Evolutionary conservation across 495 filamentous ascomycete species (phyloP).

Genomic region (Aspergillus incahuasiensis): DNA sequence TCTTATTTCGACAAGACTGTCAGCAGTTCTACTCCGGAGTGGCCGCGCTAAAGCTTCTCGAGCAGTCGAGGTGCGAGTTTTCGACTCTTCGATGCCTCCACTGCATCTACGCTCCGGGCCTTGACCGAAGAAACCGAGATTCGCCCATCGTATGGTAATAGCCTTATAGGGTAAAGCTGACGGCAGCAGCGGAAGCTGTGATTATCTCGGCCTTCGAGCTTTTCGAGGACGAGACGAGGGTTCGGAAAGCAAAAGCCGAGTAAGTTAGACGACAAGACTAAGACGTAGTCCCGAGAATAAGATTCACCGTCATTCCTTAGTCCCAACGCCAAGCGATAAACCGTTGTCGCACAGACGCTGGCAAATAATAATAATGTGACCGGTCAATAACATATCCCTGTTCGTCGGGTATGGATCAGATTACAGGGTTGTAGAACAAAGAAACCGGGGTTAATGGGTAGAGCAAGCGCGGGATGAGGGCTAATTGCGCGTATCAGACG

Average conservation of each 20-base stretch:
- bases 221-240: too few relatives aligned
- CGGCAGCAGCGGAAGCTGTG: neutral
- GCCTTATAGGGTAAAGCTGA: neutral
- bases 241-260: too few relatives aligned
- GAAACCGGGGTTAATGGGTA: neutral
- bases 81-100: neutral
- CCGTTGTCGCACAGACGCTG: constrained; percentile 20
- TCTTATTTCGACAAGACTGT: neutral
- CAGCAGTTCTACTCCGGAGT: neutral
- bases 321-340: constrained; percentile 3
- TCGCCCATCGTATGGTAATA: neutral
- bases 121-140: neutral
- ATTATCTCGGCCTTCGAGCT: too few relatives aligned
- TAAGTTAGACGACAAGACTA: too few relatives aligned
- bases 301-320: neutral
- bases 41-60: neutral
- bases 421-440: neutral
- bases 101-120: neutral
- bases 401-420: neutral
- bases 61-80: neutral
- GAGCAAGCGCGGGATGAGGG: neutral
- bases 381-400: neutral
- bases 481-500: neutral
- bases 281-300: neutral
- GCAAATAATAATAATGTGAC: constrained; percentile 2